Conservation (phyloP, 257 asterid species). For the Ilex aquifolium region DNA sequence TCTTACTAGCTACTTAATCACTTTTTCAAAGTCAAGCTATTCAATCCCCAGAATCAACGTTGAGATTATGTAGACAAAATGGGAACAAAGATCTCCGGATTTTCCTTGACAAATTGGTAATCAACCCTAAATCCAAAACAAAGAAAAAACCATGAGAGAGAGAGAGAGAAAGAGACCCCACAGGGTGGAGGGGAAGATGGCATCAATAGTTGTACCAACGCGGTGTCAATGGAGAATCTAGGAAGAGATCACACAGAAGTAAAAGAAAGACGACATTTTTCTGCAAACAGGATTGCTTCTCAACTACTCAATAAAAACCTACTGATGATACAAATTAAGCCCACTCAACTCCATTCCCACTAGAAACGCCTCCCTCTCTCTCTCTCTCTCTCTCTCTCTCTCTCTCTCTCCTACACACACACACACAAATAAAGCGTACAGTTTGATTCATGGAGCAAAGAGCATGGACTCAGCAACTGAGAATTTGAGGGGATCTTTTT, state of each 20-base stretch:
- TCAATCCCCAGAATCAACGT: slow-evolving; percentile 17
- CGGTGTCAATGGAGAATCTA: slow-evolving; percentile 40
- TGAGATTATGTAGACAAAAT: slow-evolving; percentile 26
- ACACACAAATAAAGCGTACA: neutral
- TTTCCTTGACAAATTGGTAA: slow-evolving; percentile 14
- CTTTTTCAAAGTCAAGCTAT: slow-evolving; percentile 25
- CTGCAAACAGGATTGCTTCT: slow-evolving; percentile 44
- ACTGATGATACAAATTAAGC: neutral
- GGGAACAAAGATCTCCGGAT: slow-evolving; percentile 19
- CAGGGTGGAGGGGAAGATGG: slow-evolving; percentile 12
- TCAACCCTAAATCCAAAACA: slow-evolving; percentile 15
- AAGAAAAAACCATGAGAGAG: neutral
- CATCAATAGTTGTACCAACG: slow-evolving; percentile 28
- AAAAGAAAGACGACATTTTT: slow-evolving; percentile 28
- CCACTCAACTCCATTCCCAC: neutral
- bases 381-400: neutral
- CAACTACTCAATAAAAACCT: slow-evolving; percentile 42
- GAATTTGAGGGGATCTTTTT: neutral
- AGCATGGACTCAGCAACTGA: neutral
- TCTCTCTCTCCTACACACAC: neutral
- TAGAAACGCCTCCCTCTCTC: neutral
- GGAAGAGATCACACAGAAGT: slow-evolving; percentile 4
- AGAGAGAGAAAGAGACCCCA: slow-evolving; percentile 15
- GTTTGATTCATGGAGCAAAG: neutral
- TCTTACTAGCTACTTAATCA: slow-evolving; percentile 19